A percentile compares a stretch with the other conserved stretches of the same genome.
Evolutionary conservation across 2,329 filamentous ascomycete genomes (phyloP).

Genomic region (Aspergillus neoniger): DNA sequence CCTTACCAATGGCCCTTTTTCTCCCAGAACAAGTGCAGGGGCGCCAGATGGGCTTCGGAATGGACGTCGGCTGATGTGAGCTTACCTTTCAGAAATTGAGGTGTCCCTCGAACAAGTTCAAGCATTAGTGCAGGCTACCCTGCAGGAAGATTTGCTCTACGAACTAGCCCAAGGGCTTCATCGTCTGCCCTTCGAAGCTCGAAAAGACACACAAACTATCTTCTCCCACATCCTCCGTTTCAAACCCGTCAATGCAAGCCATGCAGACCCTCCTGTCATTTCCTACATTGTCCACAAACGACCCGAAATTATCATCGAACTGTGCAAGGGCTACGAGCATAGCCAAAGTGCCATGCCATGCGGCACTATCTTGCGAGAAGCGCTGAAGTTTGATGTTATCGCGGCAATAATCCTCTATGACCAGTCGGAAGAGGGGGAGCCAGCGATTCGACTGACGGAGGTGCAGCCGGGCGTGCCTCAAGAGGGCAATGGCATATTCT

Average conservation of each 20-base stretch:
- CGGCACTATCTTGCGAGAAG: conserved; percentile 83
- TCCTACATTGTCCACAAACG: conserved; percentile 85
- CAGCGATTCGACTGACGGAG: conserved; percentile 71
- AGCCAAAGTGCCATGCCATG: conserved; percentile 90
- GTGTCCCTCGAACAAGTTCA: conserved; percentile 84
- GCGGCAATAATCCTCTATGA: conserved; percentile 92
- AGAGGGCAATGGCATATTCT: conserved; percentile 83
- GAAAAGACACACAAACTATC: conserved; percentile 93
- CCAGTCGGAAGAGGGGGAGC: conserved; percentile 73
- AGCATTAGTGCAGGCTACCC: conserved; percentile 78
- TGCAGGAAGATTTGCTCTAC: conserved; percentile 86
- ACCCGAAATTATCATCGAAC: conserved; percentile 81
- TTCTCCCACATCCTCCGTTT: conserved; percentile 95
- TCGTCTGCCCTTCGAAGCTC: conserved; percentile 88
- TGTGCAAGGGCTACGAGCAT: conserved; percentile 87
- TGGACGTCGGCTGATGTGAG: conserved; percentile 13
- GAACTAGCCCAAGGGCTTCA: conserved; percentile 80
- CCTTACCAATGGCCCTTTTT: background rate
- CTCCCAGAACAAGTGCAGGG: background rate
- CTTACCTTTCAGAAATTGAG: conserved; percentile 67
- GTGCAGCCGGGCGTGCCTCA: conserved; percentile 76
- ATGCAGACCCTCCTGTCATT: conserved; percentile 78
- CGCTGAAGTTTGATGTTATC: conserved; percentile 86
- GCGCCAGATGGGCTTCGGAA: background rate
- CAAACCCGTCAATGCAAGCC: conserved; percentile 66